Conservation (phyloP, 768 basidiomycete species). For the Lactarius evosmus region DNA sequence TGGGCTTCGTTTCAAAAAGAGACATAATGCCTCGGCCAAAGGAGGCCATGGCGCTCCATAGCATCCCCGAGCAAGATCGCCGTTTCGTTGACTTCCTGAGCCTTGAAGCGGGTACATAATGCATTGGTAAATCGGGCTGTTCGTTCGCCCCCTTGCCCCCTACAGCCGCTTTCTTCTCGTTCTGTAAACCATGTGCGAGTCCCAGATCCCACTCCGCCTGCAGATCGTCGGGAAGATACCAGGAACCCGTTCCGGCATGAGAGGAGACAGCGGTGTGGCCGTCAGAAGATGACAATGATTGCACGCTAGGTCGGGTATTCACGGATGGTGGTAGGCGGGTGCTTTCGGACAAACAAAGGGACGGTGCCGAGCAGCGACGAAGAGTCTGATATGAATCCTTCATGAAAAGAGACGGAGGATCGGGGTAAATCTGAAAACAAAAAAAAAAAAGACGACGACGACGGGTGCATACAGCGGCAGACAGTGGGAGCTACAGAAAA, state of each 20-base stretch:
- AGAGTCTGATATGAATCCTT: conserved; percentile 13
- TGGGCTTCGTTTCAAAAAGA: conserved; percentile 12
- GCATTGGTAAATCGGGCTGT: conserved; percentile 22
- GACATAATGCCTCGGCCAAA: conserved; percentile 21
- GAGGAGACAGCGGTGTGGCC: conserved; percentile 17
- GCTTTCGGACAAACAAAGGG: conserved; percentile 18
- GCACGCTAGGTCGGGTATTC: conserved; percentile 18
- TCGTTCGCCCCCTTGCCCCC: background rate
- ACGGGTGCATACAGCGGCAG: background rate
- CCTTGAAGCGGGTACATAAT: conserved; percentile 16
- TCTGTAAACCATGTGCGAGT: conserved; percentile 1
- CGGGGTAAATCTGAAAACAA: conserved; percentile 25
- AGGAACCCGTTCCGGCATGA: conserved; percentile 17
- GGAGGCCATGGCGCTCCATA: conserved; percentile 19
- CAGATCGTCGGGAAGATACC: conserved; percentile 18
- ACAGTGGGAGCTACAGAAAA: background rate
- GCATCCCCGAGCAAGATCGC: conserved; percentile 21
- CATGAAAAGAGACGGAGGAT: conserved; percentile 26
- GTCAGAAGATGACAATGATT: conserved; percentile 18
- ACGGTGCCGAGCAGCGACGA: conserved; percentile 14
- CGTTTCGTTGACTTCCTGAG: conserved; percentile 21
- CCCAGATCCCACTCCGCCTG: conserved; percentile 19
- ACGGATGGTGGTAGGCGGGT: conserved; percentile 19
- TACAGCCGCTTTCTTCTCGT: background rate
- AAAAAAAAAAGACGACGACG: no score